Conservation (phyloP, 2,329 filamentous ascomycete species). For the Leptographium procerum region DNA sequence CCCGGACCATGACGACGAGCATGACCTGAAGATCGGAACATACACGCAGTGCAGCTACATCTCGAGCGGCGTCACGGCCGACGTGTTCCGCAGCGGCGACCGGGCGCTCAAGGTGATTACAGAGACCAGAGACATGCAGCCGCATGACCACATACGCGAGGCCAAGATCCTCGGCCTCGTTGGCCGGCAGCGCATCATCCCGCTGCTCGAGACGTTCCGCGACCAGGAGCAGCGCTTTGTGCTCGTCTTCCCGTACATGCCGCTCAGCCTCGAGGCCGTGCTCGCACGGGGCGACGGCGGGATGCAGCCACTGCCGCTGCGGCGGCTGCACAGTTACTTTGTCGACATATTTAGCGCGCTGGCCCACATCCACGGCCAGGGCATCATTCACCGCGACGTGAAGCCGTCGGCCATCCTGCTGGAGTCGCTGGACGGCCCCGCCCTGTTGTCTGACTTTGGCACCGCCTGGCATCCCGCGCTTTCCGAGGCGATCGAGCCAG, state of each 20-base stretch:
- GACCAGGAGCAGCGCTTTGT: constrained; percentile 61
- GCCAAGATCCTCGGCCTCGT: constrained; percentile 57
- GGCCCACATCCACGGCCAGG: constrained; percentile 55
- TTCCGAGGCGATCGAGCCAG: constrained; percentile 49
- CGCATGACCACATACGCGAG: constrained; percentile 75
- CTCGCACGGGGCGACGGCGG: constrained; percentile 32
- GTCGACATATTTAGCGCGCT: constrained; percentile 61
- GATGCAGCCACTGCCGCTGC: constrained; percentile 18
- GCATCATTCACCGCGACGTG: constrained; percentile 84
- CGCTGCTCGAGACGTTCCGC: constrained; percentile 62
- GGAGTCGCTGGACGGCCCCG: constrained; percentile 53
- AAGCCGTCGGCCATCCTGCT: constrained; percentile 87
- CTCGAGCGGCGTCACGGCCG: constrained; percentile 65
- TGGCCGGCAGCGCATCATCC: constrained; percentile 50
- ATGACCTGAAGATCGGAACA: constrained; percentile 38
- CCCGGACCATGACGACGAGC: constrained; percentile 5
- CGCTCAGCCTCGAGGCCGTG: constrained; percentile 58
- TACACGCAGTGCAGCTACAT: constrained; percentile 43
- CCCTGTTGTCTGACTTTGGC: constrained; percentile 81
- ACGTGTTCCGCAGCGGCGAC: constrained; percentile 59
- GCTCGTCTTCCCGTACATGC: constrained; percentile 77
- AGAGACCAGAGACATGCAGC: constrained; percentile 59
- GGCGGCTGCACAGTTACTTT: constrained; percentile 36
- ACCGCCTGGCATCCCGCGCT: constrained; percentile 67
- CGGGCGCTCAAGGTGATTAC: constrained; percentile 78